Conservation (phyloP, 495 filamentous ascomycete species). For the Copromyces sp. region DNA sequence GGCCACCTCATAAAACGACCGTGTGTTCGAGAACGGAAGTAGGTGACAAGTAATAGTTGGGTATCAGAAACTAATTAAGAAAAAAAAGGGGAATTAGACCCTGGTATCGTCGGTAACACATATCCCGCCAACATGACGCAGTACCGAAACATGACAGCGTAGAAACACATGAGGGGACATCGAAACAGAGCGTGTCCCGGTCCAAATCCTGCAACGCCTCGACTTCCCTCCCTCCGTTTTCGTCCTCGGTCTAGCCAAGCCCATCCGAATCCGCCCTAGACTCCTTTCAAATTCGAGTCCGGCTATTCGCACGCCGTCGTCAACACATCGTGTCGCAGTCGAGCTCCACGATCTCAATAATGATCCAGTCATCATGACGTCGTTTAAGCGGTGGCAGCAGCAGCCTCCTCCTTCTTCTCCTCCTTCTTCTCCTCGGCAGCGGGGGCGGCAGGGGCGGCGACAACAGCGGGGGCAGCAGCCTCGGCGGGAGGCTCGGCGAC, state of each 20-base stretch:
- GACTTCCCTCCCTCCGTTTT: not conserved
- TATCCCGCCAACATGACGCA: not conserved
- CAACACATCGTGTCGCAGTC: not conserved
- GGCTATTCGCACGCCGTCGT: not conserved
- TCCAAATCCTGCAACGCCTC: not conserved
- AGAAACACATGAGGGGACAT: not conserved
- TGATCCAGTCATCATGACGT: not conserved
- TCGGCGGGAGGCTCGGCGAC: not conserved
- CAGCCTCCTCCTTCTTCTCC: constrained; percentile 10
- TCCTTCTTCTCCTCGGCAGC: constrained; percentile 11
- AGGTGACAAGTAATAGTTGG: constrained; percentile 9
- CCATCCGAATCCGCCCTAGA: not conserved
- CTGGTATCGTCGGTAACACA: constrained; percentile 7
- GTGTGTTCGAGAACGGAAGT: not conserved
- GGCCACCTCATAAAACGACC: not conserved
- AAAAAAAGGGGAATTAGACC: constrained; percentile 3
- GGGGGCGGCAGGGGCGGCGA: constrained; percentile 3
- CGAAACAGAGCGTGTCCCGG: not conserved
- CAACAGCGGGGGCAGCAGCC: constrained; percentile 1
- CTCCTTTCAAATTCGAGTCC: not conserved
- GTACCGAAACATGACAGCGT: not conserved
- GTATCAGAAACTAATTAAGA: constrained; percentile 6
- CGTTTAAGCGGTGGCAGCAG: constrained; percentile 7
- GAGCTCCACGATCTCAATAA: not conserved
- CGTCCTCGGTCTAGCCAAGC: not conserved